phyloP scores from a whole-genome alignment of 176 grass and related monocot species.

The Carex kokanica region DNA sequence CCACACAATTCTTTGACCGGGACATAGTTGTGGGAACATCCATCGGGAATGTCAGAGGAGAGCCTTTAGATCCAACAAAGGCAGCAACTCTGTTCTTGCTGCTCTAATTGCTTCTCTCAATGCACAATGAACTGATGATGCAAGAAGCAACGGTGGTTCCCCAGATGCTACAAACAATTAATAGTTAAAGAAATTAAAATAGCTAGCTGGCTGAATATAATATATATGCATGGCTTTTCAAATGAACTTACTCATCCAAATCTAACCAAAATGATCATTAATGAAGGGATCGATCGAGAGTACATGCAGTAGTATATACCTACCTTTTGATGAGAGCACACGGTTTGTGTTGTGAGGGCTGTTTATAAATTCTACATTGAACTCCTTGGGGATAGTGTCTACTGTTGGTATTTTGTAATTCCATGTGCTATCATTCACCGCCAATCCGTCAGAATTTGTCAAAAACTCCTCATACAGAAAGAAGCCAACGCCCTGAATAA shows the following conservation, averaged over 20 bases:
- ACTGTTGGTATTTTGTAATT: slow-evolving; percentile 81
- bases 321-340: slow-evolving; percentile 74
- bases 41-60: slow-evolving; percentile 53
- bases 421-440: slow-evolving; percentile 68
- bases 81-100: slow-evolving; percentile 41
- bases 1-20: slow-evolving; percentile 85
- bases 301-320: slow-evolving; percentile 2
- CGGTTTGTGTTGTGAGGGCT: slow-evolving; percentile 52
- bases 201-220: too few relatives aligned
- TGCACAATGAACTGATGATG: slow-evolving; percentile 82
- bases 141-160: slow-evolving; percentile 81
- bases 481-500: slow-evolving; percentile 81
- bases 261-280: neutral
- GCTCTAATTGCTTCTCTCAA: slow-evolving; percentile 85
- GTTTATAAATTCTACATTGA: slow-evolving; percentile 69
- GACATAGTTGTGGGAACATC: slow-evolving; percentile 83
- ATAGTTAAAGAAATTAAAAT: neutral
- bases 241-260: neutral
- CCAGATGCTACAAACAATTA: slow-evolving; percentile 54
- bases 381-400: slow-evolving; percentile 73
- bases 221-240: too few relatives aligned
- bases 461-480: slow-evolving; percentile 66
- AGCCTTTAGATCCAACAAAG: slow-evolving; percentile 3
- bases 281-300: neutral
- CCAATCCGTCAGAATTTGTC: slow-evolving; percentile 64